phyloP scores from a whole-genome alignment of 1,284 basidiomycete genomes.

The Rhodotorula sp. region DNA sequence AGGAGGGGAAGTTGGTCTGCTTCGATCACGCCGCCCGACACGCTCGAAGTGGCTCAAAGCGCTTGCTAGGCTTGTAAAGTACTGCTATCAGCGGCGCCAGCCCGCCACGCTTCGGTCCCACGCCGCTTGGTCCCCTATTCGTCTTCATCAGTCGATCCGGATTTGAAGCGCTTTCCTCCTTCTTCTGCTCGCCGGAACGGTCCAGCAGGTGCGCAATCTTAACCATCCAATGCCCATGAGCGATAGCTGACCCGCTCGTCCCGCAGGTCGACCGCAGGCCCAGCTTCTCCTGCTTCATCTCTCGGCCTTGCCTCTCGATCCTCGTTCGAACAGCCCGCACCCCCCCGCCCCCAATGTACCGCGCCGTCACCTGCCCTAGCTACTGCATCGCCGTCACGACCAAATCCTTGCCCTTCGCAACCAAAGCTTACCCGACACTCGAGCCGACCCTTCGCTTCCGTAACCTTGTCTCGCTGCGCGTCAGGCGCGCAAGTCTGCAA shows the following conservation, averaged over 20 bases:
- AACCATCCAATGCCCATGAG: no score
- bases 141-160: neutral
- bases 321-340: no score
- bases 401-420: neutral
- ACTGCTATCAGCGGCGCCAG: neutral
- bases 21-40: neutral
- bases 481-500: neutral
- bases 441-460: neutral
- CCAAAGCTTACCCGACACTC: neutral
- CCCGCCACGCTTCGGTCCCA: neutral
- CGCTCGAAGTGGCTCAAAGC: no score
- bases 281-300: no score
- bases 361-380: no score
- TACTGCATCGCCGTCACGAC: neutral
- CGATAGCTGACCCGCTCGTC: no score
- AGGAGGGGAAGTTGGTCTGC: no score
- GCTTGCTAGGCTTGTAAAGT: no score
- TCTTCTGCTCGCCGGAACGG: neutral
- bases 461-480: neutral
- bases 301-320: no score
- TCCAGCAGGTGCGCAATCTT: no score
- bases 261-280: no score
- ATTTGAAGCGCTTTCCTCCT: neutral
- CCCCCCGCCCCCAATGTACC: no score
- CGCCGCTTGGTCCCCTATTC: neutral